Percentiles rank a stretch among this genome's conserved stretches.
Conservation (phyloP, 257 asterid genomes). For the Asclepias syriaca region DNA sequence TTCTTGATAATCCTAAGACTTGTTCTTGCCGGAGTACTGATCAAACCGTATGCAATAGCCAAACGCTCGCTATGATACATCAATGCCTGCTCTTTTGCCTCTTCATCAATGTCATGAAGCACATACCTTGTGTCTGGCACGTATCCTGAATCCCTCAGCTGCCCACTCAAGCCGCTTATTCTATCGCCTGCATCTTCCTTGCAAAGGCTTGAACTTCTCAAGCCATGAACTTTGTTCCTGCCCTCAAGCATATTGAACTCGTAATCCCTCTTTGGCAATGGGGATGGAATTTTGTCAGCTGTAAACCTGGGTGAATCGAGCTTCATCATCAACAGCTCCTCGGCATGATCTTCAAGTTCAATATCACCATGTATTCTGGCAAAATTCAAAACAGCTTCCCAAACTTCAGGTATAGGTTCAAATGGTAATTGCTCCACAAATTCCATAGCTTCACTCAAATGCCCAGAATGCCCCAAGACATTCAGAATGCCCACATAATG, state of each 20-base stretch:
- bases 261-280: constrained; percentile 19
- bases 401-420: constrained; percentile 33
- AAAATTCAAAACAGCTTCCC: constrained; percentile 26
- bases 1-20: constrained; percentile 30
- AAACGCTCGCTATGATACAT: constrained; percentile 31
- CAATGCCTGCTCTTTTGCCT: constrained; percentile 31
- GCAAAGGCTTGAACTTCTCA: constrained; percentile 7
- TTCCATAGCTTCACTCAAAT: constrained; percentile 37
- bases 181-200: constrained; percentile 15
- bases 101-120: constrained; percentile 32
- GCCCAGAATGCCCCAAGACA: constrained; percentile 38
- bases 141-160: constrained; percentile 29
- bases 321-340: constrained; percentile 26
- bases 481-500: constrained; percentile 29
- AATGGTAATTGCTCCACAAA: constrained; percentile 32
- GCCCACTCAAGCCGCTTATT: constrained; percentile 25
- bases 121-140: constrained; percentile 31
- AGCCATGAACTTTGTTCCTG: constrained; percentile 15
- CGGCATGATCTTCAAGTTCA: constrained; percentile 36
- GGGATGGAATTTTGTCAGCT: constrained; percentile 15
- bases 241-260: constrained; percentile 28
- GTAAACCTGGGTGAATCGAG: constrained; percentile 20
- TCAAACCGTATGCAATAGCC: constrained; percentile 33
- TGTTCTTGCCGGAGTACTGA: constrained; percentile 28
- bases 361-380: constrained; percentile 35